phyloP scores from a whole-genome alignment of 345 rosid genomes.

The Syzygium aqueum region DNA sequence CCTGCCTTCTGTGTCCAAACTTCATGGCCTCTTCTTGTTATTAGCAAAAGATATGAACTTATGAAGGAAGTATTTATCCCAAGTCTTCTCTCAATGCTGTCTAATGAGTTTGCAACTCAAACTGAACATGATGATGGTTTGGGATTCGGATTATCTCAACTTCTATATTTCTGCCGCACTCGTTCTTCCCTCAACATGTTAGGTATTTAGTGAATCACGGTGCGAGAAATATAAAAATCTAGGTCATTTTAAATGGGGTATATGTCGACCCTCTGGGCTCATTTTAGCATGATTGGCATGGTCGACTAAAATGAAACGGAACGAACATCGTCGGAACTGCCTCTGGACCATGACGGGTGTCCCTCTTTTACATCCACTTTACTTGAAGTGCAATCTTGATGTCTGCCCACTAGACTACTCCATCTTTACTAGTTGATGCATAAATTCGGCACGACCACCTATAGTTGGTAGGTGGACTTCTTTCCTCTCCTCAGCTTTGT shows the following conservation, averaged over 20 bases:
- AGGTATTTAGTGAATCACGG: neutral
- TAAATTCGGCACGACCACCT: neutral
- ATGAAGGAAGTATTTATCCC: neutral
- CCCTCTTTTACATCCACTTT: neutral
- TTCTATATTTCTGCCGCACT: neutral
- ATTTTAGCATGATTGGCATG: neutral
- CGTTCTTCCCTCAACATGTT: neutral
- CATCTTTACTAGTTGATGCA: neutral
- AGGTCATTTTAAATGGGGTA: neutral
- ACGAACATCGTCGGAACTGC: neutral
- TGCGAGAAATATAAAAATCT: neutral
- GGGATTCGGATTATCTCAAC: neutral
- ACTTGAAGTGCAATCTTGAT: neutral
- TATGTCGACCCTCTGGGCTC: neutral
- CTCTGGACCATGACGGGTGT: neutral
- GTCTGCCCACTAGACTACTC: neutral
- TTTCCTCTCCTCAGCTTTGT: neutral
- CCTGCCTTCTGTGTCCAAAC: neutral
- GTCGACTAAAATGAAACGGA: neutral
- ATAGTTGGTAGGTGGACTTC: neutral
- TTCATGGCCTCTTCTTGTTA: neutral
- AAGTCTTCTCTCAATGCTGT: neutral
- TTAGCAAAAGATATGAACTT: neutral
- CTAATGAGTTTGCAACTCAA: neutral
- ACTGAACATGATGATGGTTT: neutral